phyloP scores from a whole-genome alignment of 1,139 yeast species.

The Suhomyces yuchorum region DNA sequence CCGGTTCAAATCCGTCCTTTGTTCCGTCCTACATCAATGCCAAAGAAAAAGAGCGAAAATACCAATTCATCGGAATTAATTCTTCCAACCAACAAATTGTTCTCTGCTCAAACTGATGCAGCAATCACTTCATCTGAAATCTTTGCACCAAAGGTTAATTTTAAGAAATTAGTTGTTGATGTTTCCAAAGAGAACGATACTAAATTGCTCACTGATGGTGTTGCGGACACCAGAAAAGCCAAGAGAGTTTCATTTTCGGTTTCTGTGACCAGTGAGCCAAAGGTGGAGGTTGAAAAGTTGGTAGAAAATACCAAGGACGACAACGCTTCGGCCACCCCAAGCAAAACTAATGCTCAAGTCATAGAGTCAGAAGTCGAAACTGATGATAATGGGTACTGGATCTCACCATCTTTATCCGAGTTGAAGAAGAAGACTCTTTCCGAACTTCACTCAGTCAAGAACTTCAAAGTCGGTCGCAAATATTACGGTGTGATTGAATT shows the following conservation, averaged over 20 bases:
- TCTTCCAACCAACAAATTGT: constrained; percentile 20
- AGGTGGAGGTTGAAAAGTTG: not conserved
- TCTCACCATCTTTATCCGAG: constrained; percentile 71
- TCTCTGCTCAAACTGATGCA: constrained; percentile 51
- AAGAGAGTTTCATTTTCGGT: constrained; percentile 13
- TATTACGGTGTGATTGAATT: constrained; percentile 80
- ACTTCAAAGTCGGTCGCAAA: constrained; percentile 77
- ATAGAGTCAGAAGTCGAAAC: constrained; percentile 42
- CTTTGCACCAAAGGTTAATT: constrained; percentile 63
- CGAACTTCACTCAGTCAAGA: constrained; percentile 63
- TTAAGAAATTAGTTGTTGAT: constrained; percentile 60
- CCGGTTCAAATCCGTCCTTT: constrained; percentile 8
- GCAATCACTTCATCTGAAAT: constrained; percentile 73
- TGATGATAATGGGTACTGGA: constrained; percentile 78
- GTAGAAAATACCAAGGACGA: not conserved
- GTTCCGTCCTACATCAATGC: constrained; percentile 10
- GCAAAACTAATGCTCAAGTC: constrained; percentile 13
- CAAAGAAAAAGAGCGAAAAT: constrained; percentile 2
- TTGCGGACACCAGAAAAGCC: constrained; percentile 7
- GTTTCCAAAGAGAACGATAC: constrained; percentile 31
- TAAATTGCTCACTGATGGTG: constrained; percentile 13
- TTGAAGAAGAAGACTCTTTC: constrained; percentile 60
- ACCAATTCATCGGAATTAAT: not conserved
- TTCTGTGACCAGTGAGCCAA: constrained; percentile 1
- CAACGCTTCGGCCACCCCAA: not conserved